These are phyloP conservation scores for Parietichytrium sp. DNA, from an alignment of 108 stramenopile species.

Conservation along the genomic window DNA sequence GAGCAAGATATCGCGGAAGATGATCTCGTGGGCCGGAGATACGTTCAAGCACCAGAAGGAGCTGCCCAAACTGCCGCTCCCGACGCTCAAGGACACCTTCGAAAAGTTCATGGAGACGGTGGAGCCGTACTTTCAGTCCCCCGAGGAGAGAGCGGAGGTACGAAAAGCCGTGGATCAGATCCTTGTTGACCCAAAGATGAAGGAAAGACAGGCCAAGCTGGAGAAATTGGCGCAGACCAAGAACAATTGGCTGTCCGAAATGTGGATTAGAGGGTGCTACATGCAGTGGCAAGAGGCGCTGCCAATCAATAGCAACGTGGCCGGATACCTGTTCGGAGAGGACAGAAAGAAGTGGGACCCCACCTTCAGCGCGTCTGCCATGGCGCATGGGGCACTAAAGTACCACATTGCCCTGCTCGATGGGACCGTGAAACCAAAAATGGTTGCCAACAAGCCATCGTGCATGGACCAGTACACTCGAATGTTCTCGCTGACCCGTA, in stretches of 20 bases:
- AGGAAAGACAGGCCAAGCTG: background rate
- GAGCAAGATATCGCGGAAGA: too few species aligned
- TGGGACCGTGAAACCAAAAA: background rate
- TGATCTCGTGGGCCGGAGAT: too few species aligned
- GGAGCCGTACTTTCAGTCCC: background rate
- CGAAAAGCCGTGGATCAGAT: background rate
- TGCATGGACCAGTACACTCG: conserved; percentile 44
- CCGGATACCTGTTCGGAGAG: conserved; percentile 23
- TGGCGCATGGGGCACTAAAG: background rate
- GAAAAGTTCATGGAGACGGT: background rate
- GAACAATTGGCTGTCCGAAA: conserved; percentile 10
- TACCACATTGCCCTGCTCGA: background rate
- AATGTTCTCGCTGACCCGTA: conserved; percentile 24
- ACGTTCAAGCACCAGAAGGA: background rate
- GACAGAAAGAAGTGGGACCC: conserved; percentile 1
- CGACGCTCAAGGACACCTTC: background rate
- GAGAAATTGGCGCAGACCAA: background rate
- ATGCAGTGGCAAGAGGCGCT: conserved; percentile 5
- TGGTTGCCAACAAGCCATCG: background rate
- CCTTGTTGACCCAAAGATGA: background rate
- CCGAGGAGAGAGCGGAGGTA: background rate
- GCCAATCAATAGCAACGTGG: background rate
- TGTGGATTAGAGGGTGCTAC: background rate
- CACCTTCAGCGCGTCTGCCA: background rate
- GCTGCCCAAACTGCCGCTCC: conserved; percentile 37